Conservation (phyloP, 495 filamentous ascomycete species). For the Podospora anserina region DNA sequence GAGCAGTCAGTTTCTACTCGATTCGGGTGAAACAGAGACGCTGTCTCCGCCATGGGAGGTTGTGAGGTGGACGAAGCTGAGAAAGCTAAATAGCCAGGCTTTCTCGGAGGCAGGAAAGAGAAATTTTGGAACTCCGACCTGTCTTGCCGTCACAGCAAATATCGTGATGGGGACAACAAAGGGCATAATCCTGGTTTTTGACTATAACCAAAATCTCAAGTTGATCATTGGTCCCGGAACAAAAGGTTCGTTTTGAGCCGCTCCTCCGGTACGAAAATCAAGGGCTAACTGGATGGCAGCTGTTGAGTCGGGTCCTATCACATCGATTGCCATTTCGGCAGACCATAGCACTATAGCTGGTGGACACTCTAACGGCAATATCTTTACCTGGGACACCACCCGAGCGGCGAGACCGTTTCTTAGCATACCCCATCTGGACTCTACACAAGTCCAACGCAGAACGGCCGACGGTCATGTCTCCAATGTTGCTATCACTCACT, state of each 20-base stretch:
- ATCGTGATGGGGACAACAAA: conserved; percentile 93
- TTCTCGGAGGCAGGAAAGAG: conserved; percentile 95
- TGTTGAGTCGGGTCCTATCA: conserved; percentile 84
- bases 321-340: conserved; percentile 83
- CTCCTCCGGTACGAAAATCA: background rate
- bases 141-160: conserved; percentile 80
- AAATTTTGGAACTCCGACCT: conserved; percentile 88
- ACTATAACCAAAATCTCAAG: conserved; percentile 93
- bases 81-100: conserved; percentile 79
- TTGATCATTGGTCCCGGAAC: conserved; percentile 91
- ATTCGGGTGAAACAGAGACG: conserved; percentile 60
- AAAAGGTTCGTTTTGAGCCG: conserved; percentile 61
- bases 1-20: conserved; percentile 53
- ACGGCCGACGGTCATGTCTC: conserved; percentile 77
- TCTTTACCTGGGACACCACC: conserved; percentile 95
- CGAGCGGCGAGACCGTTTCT: conserved; percentile 81
- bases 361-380: conserved; percentile 84
- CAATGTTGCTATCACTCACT: conserved; percentile 72
- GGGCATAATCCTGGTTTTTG: conserved; percentile 90
- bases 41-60: conserved; percentile 88
- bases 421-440: conserved; percentile 73
- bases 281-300: conserved; percentile 51
- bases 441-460: conserved; percentile 59
- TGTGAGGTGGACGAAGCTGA: conserved; percentile 90
- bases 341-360: conserved; percentile 88